phyloP scores from a whole-genome alignment of 257 asterid species.

The Striga asiatica region DNA sequence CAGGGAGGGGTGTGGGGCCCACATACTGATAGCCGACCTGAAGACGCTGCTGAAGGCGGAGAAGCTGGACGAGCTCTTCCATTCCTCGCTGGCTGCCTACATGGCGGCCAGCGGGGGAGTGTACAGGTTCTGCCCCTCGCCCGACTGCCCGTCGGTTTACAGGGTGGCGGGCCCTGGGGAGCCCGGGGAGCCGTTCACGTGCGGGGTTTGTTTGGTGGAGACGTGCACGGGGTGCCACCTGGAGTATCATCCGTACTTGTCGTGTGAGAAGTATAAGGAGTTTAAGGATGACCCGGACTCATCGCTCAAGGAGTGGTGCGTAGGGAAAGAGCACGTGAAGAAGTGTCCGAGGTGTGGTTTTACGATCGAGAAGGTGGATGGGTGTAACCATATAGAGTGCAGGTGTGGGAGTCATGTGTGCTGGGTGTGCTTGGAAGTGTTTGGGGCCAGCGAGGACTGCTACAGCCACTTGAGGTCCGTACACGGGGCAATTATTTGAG shows the following conservation, averaged over 20 bases:
- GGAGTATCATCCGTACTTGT: conserved; percentile 59
- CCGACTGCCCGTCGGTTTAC: conserved; percentile 86
- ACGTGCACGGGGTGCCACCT: conserved; percentile 82
- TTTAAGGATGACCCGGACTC: conserved; percentile 69
- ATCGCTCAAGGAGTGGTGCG: conserved; percentile 70
- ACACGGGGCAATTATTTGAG: conserved; percentile 34
- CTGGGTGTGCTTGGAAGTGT: conserved; percentile 68
- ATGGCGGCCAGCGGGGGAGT: conserved; percentile 57
- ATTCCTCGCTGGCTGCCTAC: conserved; percentile 60
- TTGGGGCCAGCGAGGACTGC: conserved; percentile 47
- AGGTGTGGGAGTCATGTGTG: conserved; percentile 78
- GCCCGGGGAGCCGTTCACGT: conserved; percentile 29
- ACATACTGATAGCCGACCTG: conserved; percentile 52
- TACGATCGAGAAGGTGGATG: conserved; percentile 82
- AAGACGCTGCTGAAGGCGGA: conserved; percentile 40
- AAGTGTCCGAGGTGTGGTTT: conserved; percentile 58
- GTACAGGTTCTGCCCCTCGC: conserved; percentile 85
- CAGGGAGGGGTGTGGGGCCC: conserved; percentile 37
- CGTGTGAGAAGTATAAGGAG: conserved; percentile 62
- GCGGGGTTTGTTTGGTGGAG: conserved; percentile 72
- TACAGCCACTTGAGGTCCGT: conserved; percentile 57
- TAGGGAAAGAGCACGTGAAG: conserved; percentile 67
- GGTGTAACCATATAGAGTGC: conserved; percentile 84
- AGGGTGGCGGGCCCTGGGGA: conserved; percentile 33
- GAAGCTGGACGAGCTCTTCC: conserved; percentile 69